Conservation (phyloP, 2,329 filamentous ascomycete species). For the Ophiosphaerella narmari region DNA sequence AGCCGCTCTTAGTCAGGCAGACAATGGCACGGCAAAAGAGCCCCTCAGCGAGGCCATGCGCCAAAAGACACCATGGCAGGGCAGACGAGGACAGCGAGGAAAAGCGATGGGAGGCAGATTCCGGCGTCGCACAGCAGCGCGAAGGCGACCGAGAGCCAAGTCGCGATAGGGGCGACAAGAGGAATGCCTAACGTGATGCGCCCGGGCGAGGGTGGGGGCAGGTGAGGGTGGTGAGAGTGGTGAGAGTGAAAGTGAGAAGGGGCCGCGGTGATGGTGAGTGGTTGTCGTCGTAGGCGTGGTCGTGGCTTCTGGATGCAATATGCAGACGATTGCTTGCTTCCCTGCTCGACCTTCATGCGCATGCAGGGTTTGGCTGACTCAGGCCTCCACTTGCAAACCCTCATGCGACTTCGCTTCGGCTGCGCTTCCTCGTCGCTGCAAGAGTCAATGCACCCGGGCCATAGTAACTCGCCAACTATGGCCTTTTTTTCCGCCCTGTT, state of each 20-base stretch:
- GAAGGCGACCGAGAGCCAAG: conserved; percentile 2
- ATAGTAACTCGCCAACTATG: neutral
- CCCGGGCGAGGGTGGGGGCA: neutral
- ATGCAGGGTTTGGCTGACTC: conserved; percentile 9
- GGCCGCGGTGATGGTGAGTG: neutral
- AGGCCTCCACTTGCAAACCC: neutral
- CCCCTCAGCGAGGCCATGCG: conserved; percentile 44
- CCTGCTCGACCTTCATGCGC: neutral
- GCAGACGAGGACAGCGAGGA: conserved; percentile 4
- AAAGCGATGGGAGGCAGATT: conserved; percentile 17
- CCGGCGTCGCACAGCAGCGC: conserved; percentile 29
- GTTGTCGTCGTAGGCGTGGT: neutral
- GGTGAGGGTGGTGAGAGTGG: neutral
- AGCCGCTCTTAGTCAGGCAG: neutral
- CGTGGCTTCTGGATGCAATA: neutral
- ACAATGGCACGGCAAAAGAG: conserved; percentile 9
- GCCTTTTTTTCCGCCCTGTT: neutral
- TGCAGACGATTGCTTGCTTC: neutral
- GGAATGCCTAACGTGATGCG: neutral
- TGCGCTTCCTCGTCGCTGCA: neutral
- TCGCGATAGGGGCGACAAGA: neutral
- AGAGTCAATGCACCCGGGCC: neutral
- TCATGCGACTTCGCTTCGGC: conserved; percentile 1
- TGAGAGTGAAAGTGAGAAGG: neutral
- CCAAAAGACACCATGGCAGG: conserved; percentile 32